These are phyloP conservation scores for Ascobolus immersus DNA, from an alignment of 495 filamentous ascomycete species.

Conservation along the genomic window DNA sequence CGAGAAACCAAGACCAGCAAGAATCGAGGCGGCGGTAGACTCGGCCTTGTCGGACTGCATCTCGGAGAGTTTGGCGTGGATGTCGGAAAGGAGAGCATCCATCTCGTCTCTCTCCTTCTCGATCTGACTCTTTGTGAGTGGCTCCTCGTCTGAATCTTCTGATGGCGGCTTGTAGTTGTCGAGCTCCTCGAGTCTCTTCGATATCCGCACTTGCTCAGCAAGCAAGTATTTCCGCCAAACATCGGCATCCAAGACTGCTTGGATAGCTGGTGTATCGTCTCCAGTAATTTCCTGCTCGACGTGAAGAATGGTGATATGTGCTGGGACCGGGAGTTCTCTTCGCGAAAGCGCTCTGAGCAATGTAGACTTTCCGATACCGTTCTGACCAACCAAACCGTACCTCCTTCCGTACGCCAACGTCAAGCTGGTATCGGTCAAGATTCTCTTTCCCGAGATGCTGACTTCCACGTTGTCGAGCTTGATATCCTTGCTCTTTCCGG, in stretches of 20 bases:
- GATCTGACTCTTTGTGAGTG: conserved; percentile 20
- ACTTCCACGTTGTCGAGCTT: conserved; percentile 92
- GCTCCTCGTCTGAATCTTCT: conserved; percentile 49
- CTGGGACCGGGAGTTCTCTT: conserved; percentile 81
- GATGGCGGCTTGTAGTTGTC: too few relatives aligned
- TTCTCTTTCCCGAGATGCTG: conserved; percentile 65
- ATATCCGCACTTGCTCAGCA: conserved; percentile 75
- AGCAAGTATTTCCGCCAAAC: conserved; percentile 96
- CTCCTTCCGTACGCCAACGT: conserved; percentile 81
- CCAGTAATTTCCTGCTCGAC: conserved; percentile 95
- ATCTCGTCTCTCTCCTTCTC: conserved; percentile 65
- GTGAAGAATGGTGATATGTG: conserved; percentile 94
- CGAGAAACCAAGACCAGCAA: conserved; percentile 93
- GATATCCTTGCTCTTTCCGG: conserved; percentile 88
- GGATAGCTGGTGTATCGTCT: conserved; percentile 83
- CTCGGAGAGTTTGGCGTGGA: conserved; percentile 76
- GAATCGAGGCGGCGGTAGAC: conserved; percentile 75
- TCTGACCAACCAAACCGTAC: conserved; percentile 94
- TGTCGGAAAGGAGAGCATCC: conserved; percentile 67
- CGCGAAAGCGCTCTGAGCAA: conserved; percentile 73
- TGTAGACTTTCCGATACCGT: conserved; percentile 98
- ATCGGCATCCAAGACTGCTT: conserved; percentile 92
- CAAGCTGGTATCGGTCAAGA: conserved; percentile 66
- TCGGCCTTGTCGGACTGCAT: conserved; percentile 99
- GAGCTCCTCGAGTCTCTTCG: conserved; percentile 45